Percentiles rank a stretch among this genome's conserved stretches.
Conservation (phyloP, 1,139 yeast species). For the Blastobotrys aristatus region DNA sequence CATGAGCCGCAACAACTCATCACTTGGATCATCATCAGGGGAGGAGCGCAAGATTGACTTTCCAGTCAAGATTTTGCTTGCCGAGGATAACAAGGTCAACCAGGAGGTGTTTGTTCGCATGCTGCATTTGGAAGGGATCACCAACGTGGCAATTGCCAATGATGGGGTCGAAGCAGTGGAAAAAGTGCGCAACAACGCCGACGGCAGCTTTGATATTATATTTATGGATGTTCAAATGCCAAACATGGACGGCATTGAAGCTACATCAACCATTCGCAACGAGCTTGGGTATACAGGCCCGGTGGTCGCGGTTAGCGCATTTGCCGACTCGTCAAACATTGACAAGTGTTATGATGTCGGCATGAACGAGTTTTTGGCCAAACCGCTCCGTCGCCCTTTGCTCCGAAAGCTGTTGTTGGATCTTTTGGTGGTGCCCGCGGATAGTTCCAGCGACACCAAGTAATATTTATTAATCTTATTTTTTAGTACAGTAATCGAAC, state of each 20-base stretch:
- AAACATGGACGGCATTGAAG: constrained; percentile 78
- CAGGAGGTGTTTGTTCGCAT: constrained; percentile 90
- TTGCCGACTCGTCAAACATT: constrained; percentile 87
- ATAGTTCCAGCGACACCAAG: not conserved
- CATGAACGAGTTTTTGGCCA: constrained; percentile 84
- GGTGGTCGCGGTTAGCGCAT: constrained; percentile 90
- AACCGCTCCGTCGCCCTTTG: constrained; percentile 47
- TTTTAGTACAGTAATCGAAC: no score
- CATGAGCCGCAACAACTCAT: constrained; percentile 22
- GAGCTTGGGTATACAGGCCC: constrained; percentile 60
- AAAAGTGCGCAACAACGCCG: constrained; percentile 37
- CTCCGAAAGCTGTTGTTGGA: constrained; percentile 21
- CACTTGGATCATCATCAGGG: constrained; percentile 15
- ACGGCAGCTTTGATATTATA: constrained; percentile 54
- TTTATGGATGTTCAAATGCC: constrained; percentile 99
- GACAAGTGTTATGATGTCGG: constrained; percentile 80
- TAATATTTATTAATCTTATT: no score
- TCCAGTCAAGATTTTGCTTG: constrained; percentile 66
- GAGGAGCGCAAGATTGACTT: constrained; percentile 23
- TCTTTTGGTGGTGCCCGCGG: constrained; percentile 13
- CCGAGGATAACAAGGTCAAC: constrained; percentile 90
- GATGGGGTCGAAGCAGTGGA: constrained; percentile 90
- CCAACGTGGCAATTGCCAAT: constrained; percentile 68
- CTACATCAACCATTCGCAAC: constrained; percentile 65
- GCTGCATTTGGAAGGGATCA: constrained; percentile 79